Evolutionary conservation across 176 grass and related monocot genomes (phyloP).

Genomic region (Lolium multiflorum): DNA sequence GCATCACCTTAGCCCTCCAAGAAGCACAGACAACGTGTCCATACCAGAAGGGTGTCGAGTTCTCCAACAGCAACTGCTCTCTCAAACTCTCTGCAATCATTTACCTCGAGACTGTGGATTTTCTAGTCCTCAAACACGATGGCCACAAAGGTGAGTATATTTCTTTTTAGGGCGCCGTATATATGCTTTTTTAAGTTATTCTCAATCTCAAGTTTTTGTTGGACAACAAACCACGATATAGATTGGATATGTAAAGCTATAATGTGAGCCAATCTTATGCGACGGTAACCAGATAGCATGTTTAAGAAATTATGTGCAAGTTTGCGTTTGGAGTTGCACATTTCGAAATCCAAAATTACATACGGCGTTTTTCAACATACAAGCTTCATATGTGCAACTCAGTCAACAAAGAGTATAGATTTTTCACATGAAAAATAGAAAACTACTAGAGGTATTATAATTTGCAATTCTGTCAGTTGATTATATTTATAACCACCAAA

Average conservation of each 20-base stretch:
- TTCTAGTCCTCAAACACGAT: neutral
- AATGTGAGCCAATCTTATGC: neutral
- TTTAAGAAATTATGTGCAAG: neutral
- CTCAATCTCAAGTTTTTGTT: neutral
- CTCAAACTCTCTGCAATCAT: neutral
- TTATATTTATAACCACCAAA: neutral
- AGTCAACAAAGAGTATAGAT: neutral
- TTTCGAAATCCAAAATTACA: neutral
- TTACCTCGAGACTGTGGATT: neutral
- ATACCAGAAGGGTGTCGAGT: neutral
- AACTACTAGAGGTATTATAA: neutral
- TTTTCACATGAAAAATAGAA: neutral
- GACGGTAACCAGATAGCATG: neutral
- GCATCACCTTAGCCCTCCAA: neutral
- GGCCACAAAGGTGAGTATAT: neutral
- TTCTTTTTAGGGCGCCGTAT: neutral
- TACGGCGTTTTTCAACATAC: neutral
- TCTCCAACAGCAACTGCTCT: conserved; percentile 24
- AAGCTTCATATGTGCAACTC: neutral
- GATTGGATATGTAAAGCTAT: neutral
- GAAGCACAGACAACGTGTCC: neutral
- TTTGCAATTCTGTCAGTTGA: neutral
- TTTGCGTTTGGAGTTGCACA: neutral
- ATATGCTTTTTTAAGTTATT: neutral
- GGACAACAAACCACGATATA: neutral